Evolutionary conservation across 768 basidiomycete genomes (phyloP).

Genomic region (Grammothele lineata): DNA sequence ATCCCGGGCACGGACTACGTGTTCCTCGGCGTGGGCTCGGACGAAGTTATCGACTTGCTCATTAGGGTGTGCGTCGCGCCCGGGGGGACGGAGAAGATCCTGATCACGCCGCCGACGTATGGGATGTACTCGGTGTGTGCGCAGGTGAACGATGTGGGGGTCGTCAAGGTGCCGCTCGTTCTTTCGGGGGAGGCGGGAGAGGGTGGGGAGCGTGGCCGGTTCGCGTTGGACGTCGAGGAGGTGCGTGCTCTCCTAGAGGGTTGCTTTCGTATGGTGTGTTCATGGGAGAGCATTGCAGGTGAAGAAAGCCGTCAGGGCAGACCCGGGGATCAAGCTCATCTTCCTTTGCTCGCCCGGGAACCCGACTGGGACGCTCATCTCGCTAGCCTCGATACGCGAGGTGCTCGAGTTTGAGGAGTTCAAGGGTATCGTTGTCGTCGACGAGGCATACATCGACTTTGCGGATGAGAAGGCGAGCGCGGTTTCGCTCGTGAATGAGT

Average conservation of each 20-base stretch:
- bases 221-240: conserved; percentile 70
- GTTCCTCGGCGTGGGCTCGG: conserved; percentile 94
- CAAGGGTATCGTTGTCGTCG: conserved; percentile 89
- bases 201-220: conserved; percentile 66
- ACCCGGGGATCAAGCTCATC: conserved; percentile 83
- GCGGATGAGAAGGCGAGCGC: conserved; percentile 60
- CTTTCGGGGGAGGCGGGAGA: conserved; percentile 58
- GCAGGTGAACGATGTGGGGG: conserved; percentile 87
- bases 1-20: conserved; percentile 59
- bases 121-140: conserved; percentile 97
- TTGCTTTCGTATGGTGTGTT: too few relatives aligned
- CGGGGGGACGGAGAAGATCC: conserved; percentile 69
- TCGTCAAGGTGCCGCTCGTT: conserved; percentile 74
- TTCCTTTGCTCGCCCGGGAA: conserved; percentile 98
- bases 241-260: conserved; percentile 37
- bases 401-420: conserved; percentile 77
- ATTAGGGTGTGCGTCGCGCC: conserved; percentile 88
- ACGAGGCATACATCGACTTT: conserved; percentile 98
- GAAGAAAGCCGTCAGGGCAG: conserved; percentile 59
- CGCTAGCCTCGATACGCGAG: conserved; percentile 60
- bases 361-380: conserved; percentile 86
- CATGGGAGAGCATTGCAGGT: conserved; percentile 46
- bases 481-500: conserved; percentile 67
- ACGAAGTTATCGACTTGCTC: conserved; percentile 93
- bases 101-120: conserved; percentile 93